Conservation (phyloP, 139 green algal species). For the Spirogloea muscicola region DNA sequence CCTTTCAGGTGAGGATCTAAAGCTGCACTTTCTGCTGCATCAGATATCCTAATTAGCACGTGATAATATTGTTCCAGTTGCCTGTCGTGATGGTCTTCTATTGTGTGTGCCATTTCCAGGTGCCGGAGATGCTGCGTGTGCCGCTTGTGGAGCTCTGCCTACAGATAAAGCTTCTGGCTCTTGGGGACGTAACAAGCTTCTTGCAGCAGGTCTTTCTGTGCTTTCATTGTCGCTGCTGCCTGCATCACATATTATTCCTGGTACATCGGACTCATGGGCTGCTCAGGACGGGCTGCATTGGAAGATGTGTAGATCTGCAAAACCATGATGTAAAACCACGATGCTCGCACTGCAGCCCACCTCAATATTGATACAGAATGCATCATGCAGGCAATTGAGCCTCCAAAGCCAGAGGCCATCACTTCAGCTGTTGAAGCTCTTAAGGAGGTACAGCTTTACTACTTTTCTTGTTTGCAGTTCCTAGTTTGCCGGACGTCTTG, state of each 20-base stretch:
- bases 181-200: slow-evolving; percentile 6
- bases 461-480: too few relatives aligned
- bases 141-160: slow-evolving; percentile 91
- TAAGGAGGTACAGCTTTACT: too few relatives aligned
- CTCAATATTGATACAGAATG: too few relatives aligned
- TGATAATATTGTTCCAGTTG: too few relatives aligned
- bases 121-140: slow-evolving; percentile 71
- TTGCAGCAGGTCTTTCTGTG: slow-evolving; percentile 1
- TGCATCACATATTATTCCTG: neutral
- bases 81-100: too few relatives aligned
- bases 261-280: slow-evolving; percentile 50
- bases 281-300: slow-evolving; percentile 37
- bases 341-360: too few relatives aligned
- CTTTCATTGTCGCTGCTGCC: too few relatives aligned
- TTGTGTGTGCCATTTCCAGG: neutral
- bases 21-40: too few relatives aligned
- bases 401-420: slow-evolving; percentile 4
- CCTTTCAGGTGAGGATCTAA: slow-evolving; percentile 22
- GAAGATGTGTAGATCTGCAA: slow-evolving; percentile 47
- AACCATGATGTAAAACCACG: too few relatives aligned
- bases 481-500: too few relatives aligned
- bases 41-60: too few relatives aligned
- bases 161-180: slow-evolving; percentile 51
- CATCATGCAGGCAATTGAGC: slow-evolving; percentile 27
- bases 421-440: slow-evolving; percentile 5